Conservation (phyloP, 2,329 filamentous ascomycete species). For the Xylaria multiplex region DNA sequence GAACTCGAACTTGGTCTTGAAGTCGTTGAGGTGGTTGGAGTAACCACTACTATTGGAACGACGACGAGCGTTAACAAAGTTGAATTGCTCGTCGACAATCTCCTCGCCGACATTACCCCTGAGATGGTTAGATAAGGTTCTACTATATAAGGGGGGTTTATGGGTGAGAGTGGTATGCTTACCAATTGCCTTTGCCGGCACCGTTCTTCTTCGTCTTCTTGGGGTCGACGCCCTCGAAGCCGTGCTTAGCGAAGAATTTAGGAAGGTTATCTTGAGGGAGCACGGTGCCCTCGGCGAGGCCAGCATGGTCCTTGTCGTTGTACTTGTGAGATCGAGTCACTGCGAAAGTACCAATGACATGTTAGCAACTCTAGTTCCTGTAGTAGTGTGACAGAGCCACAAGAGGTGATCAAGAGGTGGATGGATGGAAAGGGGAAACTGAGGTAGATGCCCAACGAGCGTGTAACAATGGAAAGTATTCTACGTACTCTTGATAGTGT, state of each 20-base stretch:
- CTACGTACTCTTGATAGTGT: conserved; percentile 29
- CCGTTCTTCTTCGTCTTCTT: conserved; percentile 98
- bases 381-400: neutral
- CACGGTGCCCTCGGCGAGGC: conserved; percentile 77
- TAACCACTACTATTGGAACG: conserved; percentile 90
- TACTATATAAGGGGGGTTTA: conserved; percentile 1
- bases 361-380: conserved; percentile 18
- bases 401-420: neutral
- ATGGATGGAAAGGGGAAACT: conserved; percentile 3
- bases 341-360: conserved; percentile 50
- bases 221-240: conserved; percentile 82
- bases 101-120: conserved; percentile 90
- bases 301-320: conserved; percentile 91
- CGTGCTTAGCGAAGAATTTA: conserved; percentile 91
- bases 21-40: conserved; percentile 75
- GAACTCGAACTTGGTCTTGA: conserved; percentile 97
- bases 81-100: conserved; percentile 84
- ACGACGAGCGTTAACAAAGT: conserved; percentile 84
- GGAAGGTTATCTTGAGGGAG: conserved; percentile 78
- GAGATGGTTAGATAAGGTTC: conserved; percentile 12
- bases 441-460: neutral
- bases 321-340: conserved; percentile 98
- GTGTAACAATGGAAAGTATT: neutral
- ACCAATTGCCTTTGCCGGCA: conserved; percentile 94
- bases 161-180: conserved; percentile 52